Percentiles rank a stretch among this genome's conserved stretches.
These are phyloP conservation scores for Candida piceae DNA, from an alignment of 805 yeast species.

Conservation along the genomic window DNA sequence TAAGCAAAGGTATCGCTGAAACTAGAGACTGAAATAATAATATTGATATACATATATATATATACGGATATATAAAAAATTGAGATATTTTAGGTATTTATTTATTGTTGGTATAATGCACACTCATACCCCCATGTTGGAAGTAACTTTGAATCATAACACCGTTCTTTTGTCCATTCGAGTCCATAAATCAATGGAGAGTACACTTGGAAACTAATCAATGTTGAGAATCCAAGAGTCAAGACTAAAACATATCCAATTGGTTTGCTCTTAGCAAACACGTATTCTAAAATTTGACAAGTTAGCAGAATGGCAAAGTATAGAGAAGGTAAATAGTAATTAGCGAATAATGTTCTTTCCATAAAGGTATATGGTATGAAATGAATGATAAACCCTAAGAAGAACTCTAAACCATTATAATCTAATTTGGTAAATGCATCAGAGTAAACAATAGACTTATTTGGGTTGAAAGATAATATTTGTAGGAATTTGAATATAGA, in stretches of 20 bases:
- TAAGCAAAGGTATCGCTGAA: slow-evolving; percentile 50
- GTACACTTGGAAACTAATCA: slow-evolving; percentile 26
- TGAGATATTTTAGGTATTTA: no score
- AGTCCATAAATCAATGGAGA: slow-evolving; percentile 44
- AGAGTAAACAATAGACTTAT: slow-evolving; percentile 3
- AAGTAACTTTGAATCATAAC: slow-evolving; percentile 33
- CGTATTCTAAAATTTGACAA: slow-evolving; percentile 41
- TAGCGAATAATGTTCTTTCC: slow-evolving; percentile 33
- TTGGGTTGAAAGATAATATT: slow-evolving; percentile 19
- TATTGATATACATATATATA: background rate
- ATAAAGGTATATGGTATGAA: slow-evolving; percentile 48
- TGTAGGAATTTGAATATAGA: slow-evolving; percentile 8
- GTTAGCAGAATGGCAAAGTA: slow-evolving; percentile 43
- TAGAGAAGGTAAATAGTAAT: slow-evolving; percentile 46
- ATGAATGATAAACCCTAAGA: slow-evolving; percentile 56
- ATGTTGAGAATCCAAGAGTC: slow-evolving; percentile 15
- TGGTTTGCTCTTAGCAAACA: slow-evolving; percentile 25
- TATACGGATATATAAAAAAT: background rate
- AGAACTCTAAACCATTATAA: slow-evolving; percentile 29
- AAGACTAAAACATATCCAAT: slow-evolving; percentile 27
- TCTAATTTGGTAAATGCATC: slow-evolving; percentile 17
- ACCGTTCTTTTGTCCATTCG: slow-evolving; percentile 38
- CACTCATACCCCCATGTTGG: slow-evolving; percentile 38
- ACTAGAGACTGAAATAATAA: slow-evolving; percentile 23
- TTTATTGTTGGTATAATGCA: no score